Evolutionary conservation across 2,329 filamentous ascomycete species (phyloP).

Genomic region (Metarhizium humberi): DNA sequence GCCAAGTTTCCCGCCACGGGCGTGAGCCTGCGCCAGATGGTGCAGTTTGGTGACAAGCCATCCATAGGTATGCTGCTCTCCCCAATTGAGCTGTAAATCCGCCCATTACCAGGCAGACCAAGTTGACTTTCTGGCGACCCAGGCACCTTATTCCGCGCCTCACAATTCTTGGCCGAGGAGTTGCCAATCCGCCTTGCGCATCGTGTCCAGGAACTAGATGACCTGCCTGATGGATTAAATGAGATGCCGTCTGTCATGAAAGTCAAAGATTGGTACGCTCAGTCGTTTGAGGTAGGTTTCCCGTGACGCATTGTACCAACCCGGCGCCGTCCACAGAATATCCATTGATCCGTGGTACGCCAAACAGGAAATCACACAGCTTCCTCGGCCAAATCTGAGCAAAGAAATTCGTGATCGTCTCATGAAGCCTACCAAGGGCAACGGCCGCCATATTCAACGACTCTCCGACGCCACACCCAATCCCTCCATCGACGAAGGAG

Average conservation of each 20-base stretch:
- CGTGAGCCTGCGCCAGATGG: constrained; percentile 95
- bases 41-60: constrained; percentile 92
- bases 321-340: neutral
- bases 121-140: constrained; percentile 7
- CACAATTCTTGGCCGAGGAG: constrained; percentile 97
- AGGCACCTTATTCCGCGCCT: constrained; percentile 95
- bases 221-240: constrained; percentile 88
- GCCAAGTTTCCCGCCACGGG: constrained; percentile 94
- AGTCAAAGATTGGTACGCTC: constrained; percentile 97
- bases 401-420: constrained; percentile 71
- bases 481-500: constrained; percentile 76
- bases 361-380: constrained; percentile 75
- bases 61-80: constrained; percentile 61
- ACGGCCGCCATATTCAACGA: constrained; percentile 56
- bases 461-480: constrained; percentile 81
- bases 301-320: neutral
- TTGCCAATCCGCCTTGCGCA: constrained; percentile 94
- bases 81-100: constrained; percentile 50
- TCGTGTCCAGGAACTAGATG: constrained; percentile 86
- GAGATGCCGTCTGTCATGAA: constrained; percentile 96
- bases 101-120: constrained; percentile 47
- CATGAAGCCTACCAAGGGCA: constrained; percentile 52
- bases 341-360: constrained; percentile 2
- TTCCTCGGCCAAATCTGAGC: constrained; percentile 68
- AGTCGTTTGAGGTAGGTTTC: constrained; percentile 84